Evolutionary conservation across 257 asterid genomes (phyloP).

Genomic region (Penstemon newberryi): DNA sequence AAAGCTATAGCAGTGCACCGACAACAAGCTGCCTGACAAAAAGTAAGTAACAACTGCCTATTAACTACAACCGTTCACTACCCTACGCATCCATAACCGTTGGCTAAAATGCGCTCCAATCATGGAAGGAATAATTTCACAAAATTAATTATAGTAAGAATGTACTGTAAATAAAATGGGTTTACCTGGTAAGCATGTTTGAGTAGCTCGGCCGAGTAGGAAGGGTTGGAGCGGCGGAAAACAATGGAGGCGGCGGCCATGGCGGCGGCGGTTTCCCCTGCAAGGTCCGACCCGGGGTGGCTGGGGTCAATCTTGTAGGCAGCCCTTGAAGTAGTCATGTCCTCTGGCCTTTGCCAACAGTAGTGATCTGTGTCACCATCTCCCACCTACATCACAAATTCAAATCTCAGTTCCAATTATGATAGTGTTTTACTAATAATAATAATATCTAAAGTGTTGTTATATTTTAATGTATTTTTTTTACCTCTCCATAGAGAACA

Average conservation of each 20-base stretch:
- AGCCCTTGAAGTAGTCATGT: constrained; percentile 86
- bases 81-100: constrained; percentile 40
- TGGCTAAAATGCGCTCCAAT: constrained; percentile 26
- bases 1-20: constrained; percentile 39
- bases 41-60: constrained; percentile 40
- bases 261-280: constrained; percentile 97
- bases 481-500: constrained; percentile 75
- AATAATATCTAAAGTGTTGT: too few relatives aligned
- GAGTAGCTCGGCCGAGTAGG: constrained; percentile 49
- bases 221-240: constrained; percentile 66
- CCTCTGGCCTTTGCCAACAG: constrained; percentile 98
- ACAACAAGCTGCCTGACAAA: constrained; percentile 48
- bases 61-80: constrained; percentile 43
- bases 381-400: constrained; percentile 56
- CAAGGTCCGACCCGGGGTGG: constrained; percentile 91
- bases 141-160: background rate
- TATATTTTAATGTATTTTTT: too few relatives aligned
- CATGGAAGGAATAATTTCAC: background rate
- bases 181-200: constrained; percentile 45
- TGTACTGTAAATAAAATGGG: too few relatives aligned
- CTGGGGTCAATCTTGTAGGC: constrained; percentile 75
- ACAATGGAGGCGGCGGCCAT: constrained; percentile 92
- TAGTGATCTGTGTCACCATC: constrained; percentile 92
- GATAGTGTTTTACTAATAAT: too few relatives aligned
- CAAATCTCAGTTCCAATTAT: too few relatives aligned